Base-by-base conservation (phyloP, 768 basidiomycete genomes). In the Flagelloscypha sp. region DNA sequence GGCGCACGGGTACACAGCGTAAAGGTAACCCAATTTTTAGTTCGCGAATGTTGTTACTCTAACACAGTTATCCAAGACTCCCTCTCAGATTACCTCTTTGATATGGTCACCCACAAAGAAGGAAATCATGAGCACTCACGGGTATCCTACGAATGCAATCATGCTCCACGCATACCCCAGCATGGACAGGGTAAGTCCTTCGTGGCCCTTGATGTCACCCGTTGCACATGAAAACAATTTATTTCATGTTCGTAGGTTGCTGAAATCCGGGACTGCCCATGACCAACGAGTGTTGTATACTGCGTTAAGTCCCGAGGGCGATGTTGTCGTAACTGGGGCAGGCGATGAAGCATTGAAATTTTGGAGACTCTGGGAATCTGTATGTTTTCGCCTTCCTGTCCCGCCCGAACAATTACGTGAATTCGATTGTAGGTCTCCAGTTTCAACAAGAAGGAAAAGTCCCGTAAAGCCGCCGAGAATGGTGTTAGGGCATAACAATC, bases 311-410 rank as follows among this genome's bases (percentile, higher is more conserved):
- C 95, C 95, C 2, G 83, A 78, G 6, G 95, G 95, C 1, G 89
- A 92, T 46, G 79, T 90, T 4, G 80, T 99, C 7, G 84, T 79
- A 44, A 98, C 94, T 0, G 89, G 86, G 6, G 89, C 88, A 1
- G 84, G 84, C 0, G 95, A 98, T 51, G 94, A 98, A 66, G 93
- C 93, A 50, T 65, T 98, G 49, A 98, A 97, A 66, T 94, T 94
- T 60, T 94, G 92, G 92, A 75, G 78, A 40, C 70, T 88, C 24
- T 87, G 85, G 85, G 84, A 86, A n/a, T n/a, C n/a, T n/a, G n/a
- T n/a, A n/a, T n/a, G n/a, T n/a, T n/a, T n/a, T n/a, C n/a, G n/a
- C n/a, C n/a, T n/a, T n/a, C n/a, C n/a, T n/a, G n/a, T n/a, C n/a
- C n/a, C n/a, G n/a, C n/a, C n/a, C n/a, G n/a, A n/a, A n/a, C n/a